A percentile compares a stretch with the other conserved stretches of the same genome.
Evolutionary conservation across 495 filamentous ascomycete species (phyloP).

Genomic region (Chaetomium cochliodes): DNA sequence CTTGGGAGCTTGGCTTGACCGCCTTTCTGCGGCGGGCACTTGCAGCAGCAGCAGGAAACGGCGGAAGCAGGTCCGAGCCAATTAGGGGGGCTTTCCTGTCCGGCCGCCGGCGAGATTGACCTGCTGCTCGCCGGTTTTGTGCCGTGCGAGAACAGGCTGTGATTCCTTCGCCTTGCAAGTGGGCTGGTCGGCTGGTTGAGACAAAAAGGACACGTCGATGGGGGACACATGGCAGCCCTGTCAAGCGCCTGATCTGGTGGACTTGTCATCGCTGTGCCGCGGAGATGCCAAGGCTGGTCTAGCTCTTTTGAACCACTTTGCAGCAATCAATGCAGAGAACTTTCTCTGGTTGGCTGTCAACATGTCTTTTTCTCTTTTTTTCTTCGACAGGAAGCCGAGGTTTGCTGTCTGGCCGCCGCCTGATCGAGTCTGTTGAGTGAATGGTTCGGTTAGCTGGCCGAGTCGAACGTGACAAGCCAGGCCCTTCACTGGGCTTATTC

Average conservation of each 20-base stretch:
- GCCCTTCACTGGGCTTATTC: background rate
- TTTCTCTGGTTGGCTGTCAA: constrained; percentile 13
- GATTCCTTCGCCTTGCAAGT: background rate
- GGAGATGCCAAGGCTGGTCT: constrained; percentile 6
- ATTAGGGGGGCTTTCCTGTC: background rate
- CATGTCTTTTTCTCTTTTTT: too few species aligned
- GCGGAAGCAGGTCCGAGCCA: constrained; percentile 20
- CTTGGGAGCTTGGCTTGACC: constrained; percentile 3
- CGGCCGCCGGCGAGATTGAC: constrained; percentile 4
- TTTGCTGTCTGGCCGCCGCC: background rate
- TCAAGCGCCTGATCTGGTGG: constrained; percentile 1
- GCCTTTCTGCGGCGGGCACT: constrained; percentile 14
- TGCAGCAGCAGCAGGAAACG: constrained; percentile 4
- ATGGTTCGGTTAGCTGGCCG: background rate
- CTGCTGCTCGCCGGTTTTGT: background rate
- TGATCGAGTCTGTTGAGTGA: background rate
- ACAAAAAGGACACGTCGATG: constrained; percentile 19
- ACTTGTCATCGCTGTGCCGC: constrained; percentile 1
- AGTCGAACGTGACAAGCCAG: background rate
- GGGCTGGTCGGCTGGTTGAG: background rate
- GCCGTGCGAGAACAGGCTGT: background rate
- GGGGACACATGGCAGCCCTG: constrained; percentile 20
- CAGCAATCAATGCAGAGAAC: constrained; percentile 14
- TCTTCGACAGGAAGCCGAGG: constrained; percentile 6
- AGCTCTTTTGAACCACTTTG: background rate